These are phyloP conservation scores for Salinomyces thailandicus DNA, from an alignment of 2,329 filamentous ascomycete species.

Conservation along the genomic window DNA sequence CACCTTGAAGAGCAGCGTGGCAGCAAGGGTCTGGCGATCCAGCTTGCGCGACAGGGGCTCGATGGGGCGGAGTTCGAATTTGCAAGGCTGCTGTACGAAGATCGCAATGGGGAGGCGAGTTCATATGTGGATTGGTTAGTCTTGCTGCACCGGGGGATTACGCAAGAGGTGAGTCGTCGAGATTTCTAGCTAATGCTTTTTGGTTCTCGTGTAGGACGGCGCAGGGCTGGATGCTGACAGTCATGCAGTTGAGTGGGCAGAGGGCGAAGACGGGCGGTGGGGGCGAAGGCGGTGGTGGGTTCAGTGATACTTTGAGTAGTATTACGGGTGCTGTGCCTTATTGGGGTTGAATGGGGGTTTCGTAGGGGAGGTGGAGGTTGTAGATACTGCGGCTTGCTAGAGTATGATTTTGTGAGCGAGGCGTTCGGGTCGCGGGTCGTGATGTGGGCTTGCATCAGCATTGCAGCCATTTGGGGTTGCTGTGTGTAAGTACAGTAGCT, in stretches of 20 bases:
- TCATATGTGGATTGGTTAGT: slow-evolving; percentile 99
- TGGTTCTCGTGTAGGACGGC: too few relatives aligned
- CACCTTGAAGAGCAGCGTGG: slow-evolving; percentile 72
- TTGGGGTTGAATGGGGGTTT: slow-evolving; percentile 20
- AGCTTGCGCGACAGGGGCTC: slow-evolving; percentile 81
- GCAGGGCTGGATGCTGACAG: slow-evolving; percentile 10
- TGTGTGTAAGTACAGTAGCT: too few relatives aligned
- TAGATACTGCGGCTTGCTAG: not conserved
- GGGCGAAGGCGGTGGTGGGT: slow-evolving; percentile 15
- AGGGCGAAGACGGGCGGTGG: slow-evolving; percentile 15
- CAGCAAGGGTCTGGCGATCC: slow-evolving; percentile 77
- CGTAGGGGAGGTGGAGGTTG: not conserved
- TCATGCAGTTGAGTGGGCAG: slow-evolving; percentile 21
- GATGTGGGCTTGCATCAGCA: too few relatives aligned
- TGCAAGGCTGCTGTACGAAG: slow-evolving; percentile 79
- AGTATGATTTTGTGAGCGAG: not conserved
- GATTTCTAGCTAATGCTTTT: not conserved
- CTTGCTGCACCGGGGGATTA: slow-evolving; percentile 84
- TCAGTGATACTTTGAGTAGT: slow-evolving; percentile 22
- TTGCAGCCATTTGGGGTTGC: too few relatives aligned
- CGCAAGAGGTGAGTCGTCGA: slow-evolving; percentile 53
- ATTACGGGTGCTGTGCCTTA: slow-evolving; percentile 22
- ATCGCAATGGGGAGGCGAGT: slow-evolving; percentile 94
- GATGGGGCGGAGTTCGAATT: slow-evolving; percentile 97
- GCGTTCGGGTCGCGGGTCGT: too few relatives aligned